Evolutionary conservation across 2,329 filamentous ascomycete species (phyloP).

Genomic region (Chrysoporthe cubensis): DNA sequence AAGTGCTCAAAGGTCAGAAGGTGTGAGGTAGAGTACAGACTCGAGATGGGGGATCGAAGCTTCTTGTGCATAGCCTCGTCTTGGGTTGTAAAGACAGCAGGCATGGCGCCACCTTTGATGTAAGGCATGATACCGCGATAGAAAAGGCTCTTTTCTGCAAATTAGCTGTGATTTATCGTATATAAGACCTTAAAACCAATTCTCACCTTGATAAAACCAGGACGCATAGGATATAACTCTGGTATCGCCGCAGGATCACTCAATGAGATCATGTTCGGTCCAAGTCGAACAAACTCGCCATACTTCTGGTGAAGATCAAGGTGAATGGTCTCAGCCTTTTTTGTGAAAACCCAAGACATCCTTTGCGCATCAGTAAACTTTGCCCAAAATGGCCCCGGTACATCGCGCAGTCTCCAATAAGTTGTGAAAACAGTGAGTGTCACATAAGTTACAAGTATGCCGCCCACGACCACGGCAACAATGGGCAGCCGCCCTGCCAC

Average conservation of each 20-base stretch:
- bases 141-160: slow-evolving; percentile 32
- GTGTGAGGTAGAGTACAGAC: slow-evolving; percentile 13
- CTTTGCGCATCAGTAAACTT: slow-evolving; percentile 30
- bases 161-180: neutral
- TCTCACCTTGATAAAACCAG: slow-evolving; percentile 32
- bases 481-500: neutral
- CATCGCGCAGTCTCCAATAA: slow-evolving; percentile 30
- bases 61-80: slow-evolving; percentile 15
- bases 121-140: slow-evolving; percentile 35
- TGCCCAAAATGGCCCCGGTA: slow-evolving; percentile 33
- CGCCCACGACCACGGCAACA: neutral
- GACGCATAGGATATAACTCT: slow-evolving; percentile 31
- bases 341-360: slow-evolving; percentile 32
- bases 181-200: rapidly evolving
- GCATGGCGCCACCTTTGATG: slow-evolving; percentile 29
- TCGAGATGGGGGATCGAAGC: slow-evolving; percentile 12
- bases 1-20: slow-evolving; percentile 10
- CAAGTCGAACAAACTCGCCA: slow-evolving; percentile 52
- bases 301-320: slow-evolving; percentile 45
- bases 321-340: slow-evolving; percentile 28
- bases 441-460: neutral
- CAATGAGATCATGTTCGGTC: slow-evolving; percentile 52
- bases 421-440: neutral
- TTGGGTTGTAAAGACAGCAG: slow-evolving; percentile 24
- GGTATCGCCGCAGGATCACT: slow-evolving; percentile 41